phyloP scores from a whole-genome alignment of 2,329 filamentous ascomycete genomes.

The Exophiala sideris region DNA sequence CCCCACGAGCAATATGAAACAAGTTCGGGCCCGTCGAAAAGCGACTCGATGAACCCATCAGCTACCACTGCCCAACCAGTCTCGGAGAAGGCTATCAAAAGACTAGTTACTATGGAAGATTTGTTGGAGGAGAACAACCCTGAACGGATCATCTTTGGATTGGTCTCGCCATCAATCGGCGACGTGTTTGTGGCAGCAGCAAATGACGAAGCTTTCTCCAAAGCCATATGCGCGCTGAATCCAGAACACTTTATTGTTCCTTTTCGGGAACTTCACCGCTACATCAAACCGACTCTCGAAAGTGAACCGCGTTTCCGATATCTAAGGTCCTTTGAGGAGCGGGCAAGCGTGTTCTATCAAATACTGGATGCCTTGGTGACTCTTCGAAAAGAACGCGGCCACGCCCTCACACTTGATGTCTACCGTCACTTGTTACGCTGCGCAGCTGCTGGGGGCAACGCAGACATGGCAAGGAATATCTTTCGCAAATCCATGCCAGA shows the following conservation, averaged over 20 bases:
- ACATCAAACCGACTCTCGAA: conserved; percentile 49
- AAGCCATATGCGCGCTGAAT: conserved; percentile 59
- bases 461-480: conserved; percentile 40
- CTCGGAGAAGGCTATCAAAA: not conserved
- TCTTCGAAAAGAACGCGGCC: conserved; percentile 37
- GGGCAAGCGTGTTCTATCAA: conserved; percentile 40
- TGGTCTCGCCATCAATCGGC: conserved; percentile 34
- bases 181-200: conserved; percentile 22
- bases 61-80: not conserved
- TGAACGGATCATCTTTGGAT: conserved; percentile 38
- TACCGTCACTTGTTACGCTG: conserved; percentile 54
- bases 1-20: conserved; percentile 3
- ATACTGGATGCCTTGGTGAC: conserved; percentile 39
- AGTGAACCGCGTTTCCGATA: conserved; percentile 35
- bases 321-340: conserved; percentile 35
- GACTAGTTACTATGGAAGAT: conserved; percentile 13
- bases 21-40: not conserved
- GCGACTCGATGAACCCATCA: not conserved
- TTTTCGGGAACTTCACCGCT: conserved; percentile 45
- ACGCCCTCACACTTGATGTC: conserved; percentile 44
- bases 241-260: conserved; percentile 51
- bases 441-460: conserved; percentile 48
- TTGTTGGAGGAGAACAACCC: conserved; percentile 39
- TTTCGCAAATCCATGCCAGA: conserved; percentile 45
- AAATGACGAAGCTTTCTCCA: conserved; percentile 21